Evolutionary conservation across 352 stramenopile genomes (phyloP).

Genomic region (Phytophthora sansomeana): DNA sequence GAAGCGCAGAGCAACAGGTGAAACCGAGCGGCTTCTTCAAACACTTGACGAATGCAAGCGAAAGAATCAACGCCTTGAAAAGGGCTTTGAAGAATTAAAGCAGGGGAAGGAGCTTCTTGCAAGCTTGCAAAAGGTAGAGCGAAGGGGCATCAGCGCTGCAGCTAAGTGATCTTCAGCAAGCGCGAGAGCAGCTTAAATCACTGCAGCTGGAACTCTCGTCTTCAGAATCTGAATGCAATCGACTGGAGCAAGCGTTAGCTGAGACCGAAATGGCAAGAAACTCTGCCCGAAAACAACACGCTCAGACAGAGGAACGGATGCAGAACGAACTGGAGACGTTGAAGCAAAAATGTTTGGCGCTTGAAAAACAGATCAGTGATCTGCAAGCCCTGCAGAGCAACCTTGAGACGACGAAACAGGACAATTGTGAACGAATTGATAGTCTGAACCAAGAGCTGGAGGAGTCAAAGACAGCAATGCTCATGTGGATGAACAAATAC

Average conservation of each 20-base stretch:
- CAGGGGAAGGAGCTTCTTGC: conserved; percentile 45
- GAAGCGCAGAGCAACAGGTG: conserved; percentile 22
- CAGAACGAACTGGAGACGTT: conserved; percentile 28
- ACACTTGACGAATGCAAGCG: conserved; percentile 37
- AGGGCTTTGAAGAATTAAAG: conserved; percentile 44
- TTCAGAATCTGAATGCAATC: conserved; percentile 30
- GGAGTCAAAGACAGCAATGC: conserved; percentile 63
- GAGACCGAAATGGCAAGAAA: conserved; percentile 13
- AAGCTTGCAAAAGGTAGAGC: conserved; percentile 48
- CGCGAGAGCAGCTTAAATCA: conserved; percentile 25
- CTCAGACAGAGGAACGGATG: conserved; percentile 7
- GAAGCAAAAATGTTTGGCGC: conserved; percentile 2
- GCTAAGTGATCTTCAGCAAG: conserved; percentile 36
- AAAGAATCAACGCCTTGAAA: conserved; percentile 40
- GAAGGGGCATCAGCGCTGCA: conserved; percentile 32
- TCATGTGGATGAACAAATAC: conserved; percentile 80
- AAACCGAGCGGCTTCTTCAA: conserved; percentile 35
- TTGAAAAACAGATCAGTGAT: conserved; percentile 22
- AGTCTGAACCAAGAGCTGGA: conserved; percentile 49
- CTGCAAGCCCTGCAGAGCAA: conserved; percentile 17
- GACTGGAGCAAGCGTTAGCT: conserved; percentile 23
- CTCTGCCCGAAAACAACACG: conserved; percentile 8
- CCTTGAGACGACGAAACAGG: conserved; percentile 22
- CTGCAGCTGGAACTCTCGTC: conserved; percentile 35
- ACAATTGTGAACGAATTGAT: conserved; percentile 16